phyloP scores from a whole-genome alignment of 2,329 filamentous ascomycete genomes.

The Colletotrichum sp. region DNA sequence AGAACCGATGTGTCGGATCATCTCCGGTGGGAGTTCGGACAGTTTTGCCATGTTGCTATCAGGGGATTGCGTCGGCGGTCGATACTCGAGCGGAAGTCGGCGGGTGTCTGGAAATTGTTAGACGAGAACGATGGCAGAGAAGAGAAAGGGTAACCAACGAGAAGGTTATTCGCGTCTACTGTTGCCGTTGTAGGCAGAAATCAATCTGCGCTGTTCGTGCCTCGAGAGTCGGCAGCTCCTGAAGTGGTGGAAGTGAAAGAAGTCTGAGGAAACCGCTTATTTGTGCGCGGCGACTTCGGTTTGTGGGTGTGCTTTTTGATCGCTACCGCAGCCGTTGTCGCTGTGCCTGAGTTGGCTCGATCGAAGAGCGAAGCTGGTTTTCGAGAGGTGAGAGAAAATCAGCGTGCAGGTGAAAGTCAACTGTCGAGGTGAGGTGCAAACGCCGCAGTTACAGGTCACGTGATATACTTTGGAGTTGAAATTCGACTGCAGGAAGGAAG shows the following conservation, averaged over 20 bases:
- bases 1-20: background rate
- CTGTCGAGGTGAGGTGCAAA: background rate
- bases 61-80: background rate
- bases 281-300: background rate
- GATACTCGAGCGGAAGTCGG: background rate
- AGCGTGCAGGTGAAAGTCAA: background rate
- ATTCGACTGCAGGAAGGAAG: background rate
- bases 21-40: background rate
- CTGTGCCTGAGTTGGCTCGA: too few relatives aligned
- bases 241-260: background rate
- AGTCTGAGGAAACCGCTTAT: fast-evolving
- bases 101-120: background rate
- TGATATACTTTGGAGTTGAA: background rate
- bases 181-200: fast-evolving
- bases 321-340: fast-evolving
- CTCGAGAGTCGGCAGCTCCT: background rate
- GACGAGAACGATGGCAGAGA: background rate
- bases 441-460: background rate
- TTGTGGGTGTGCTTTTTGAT: background rate
- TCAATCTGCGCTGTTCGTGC: fast-evolving
- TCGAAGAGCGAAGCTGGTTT: fast-evolving
- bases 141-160: background rate
- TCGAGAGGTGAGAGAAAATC: background rate
- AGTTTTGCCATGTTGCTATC: background rate
- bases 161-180: background rate